Evolutionary conservation across 164 flowering plant genomes (phyloP).

Genomic region (Tinospora cordifolia): DNA sequence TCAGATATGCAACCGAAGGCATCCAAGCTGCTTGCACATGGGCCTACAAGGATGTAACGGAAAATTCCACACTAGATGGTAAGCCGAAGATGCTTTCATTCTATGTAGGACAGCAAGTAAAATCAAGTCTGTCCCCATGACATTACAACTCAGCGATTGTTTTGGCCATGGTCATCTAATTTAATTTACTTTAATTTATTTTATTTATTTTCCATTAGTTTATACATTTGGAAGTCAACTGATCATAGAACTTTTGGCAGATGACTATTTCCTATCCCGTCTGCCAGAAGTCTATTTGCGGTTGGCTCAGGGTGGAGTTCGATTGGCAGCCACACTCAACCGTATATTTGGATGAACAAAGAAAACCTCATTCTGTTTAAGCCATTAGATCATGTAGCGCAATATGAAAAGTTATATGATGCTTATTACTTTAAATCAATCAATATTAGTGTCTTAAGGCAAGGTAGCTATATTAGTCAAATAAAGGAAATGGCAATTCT

Average conservation of each 20-base stretch:
- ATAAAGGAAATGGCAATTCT: not conserved
- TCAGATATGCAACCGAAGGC: slow-evolving; percentile 82
- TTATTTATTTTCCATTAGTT: not conserved
- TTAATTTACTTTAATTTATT: too few relatives aligned
- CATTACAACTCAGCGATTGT: not conserved
- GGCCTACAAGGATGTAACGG: slow-evolving; percentile 66
- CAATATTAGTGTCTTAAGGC: not conserved
- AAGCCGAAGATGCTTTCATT: not conserved
- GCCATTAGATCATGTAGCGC: not conserved
- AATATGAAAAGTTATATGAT: not conserved
- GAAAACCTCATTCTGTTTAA: not conserved
- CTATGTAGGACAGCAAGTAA: too few relatives aligned
- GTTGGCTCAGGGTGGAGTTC: slow-evolving; percentile 75
- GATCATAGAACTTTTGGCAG: slow-evolving; percentile 30
- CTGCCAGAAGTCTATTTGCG: slow-evolving; percentile 44
- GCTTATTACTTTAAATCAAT: not conserved
- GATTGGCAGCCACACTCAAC: slow-evolving; percentile 79
- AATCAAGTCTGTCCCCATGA: not conserved
- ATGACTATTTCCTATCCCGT: slow-evolving; percentile 69
- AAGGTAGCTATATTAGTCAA: not conserved
- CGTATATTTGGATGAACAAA: slow-evolving; percentile 48
- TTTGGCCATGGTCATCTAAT: too few relatives aligned
- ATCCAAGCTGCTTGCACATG: slow-evolving; percentile 54
- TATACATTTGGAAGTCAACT: not conserved
- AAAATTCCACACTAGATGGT: slow-evolving; percentile 68